Evolutionary conservation across 192 early-diverging fungal species (phyloP).

Genomic region (Mortierella claussenii): DNA sequence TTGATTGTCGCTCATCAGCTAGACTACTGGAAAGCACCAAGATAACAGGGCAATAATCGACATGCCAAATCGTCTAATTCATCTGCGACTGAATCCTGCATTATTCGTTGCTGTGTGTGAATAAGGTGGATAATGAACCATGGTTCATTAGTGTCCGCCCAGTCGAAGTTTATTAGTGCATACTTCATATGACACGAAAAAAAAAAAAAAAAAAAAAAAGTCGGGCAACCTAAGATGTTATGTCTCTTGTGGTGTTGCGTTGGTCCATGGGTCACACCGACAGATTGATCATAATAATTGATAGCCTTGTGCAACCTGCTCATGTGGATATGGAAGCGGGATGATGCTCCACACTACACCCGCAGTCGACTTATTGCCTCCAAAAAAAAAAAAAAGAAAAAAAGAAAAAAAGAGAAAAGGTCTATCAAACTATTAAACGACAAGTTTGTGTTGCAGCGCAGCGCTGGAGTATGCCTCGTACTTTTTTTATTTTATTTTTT

Average conservation of each 20-base stretch:
- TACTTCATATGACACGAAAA: background rate
- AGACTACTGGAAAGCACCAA: too few species aligned
- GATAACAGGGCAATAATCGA: too few species aligned
- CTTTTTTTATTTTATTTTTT: background rate
- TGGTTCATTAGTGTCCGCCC: background rate
- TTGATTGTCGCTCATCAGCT: too few species aligned
- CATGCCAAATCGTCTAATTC: too few species aligned
- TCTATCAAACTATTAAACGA: background rate
- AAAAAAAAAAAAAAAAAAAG: background rate
- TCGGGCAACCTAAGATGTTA: background rate
- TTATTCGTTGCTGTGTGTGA: too few species aligned
- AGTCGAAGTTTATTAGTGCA: background rate
- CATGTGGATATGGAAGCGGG: background rate
- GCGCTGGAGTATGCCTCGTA: background rate
- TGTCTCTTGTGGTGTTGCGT: background rate
- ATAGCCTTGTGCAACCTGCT: too few species aligned
- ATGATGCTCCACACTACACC: background rate
- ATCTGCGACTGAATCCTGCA: too few species aligned
- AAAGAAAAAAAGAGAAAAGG: constrained; percentile 5
- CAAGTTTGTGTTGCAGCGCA: background rate
- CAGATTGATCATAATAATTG: too few species aligned
- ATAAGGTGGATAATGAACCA: too few species aligned
- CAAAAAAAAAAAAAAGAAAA: constrained; percentile 1
- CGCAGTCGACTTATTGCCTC: too few species aligned
- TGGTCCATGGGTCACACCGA: background rate